A percentile compares a stretch with the other conserved stretches of the same genome.
Evolutionary conservation across 352 stramenopile species (phyloP).

Genomic region (Poterioochromonas sp.): DNA sequence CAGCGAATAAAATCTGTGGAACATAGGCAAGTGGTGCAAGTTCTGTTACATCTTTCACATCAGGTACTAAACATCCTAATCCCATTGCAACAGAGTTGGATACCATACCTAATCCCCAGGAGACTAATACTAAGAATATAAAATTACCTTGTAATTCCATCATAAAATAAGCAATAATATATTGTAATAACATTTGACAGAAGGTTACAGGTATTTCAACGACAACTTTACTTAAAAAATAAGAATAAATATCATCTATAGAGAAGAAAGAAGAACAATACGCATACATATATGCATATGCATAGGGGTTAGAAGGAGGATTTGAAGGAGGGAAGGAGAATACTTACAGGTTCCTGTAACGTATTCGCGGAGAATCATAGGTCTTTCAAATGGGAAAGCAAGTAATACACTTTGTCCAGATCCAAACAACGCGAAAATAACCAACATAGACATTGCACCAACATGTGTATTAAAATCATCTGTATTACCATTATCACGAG

Average conservation of each 20-base stretch:
- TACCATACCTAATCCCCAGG: too few relatives aligned
- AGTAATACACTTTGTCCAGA: not conserved
- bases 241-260: conserved; percentile 17
- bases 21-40: too few relatives aligned
- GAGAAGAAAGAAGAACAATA: not conserved
- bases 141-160: conserved; percentile 39
- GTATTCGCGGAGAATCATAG: conserved; percentile 26
- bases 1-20: too few relatives aligned
- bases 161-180: conserved; percentile 38
- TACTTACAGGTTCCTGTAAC: conserved; percentile 14
- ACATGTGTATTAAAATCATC: conserved; percentile 36
- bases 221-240: conserved; percentile 40
- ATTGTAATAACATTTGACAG: conserved; percentile 34
- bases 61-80: too few relatives aligned
- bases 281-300: too few relatives aligned
- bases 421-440: not conserved
- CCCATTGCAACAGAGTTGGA: too few relatives aligned
- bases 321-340: not conserved
- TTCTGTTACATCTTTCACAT: too few relatives aligned
- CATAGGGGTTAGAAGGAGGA: too few relatives aligned
- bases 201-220: conserved; percentile 39
- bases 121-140: conserved; percentile 34
- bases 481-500: conserved; percentile 1
- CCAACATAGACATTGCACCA: conserved; percentile 25
- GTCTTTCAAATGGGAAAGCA: conserved; percentile 15